Percentiles rank a stretch among this genome's conserved stretches.
Evolutionary conservation across 2,329 filamentous ascomycete species (phyloP).

Genomic region (Clonostachys rhizophaga): DNA sequence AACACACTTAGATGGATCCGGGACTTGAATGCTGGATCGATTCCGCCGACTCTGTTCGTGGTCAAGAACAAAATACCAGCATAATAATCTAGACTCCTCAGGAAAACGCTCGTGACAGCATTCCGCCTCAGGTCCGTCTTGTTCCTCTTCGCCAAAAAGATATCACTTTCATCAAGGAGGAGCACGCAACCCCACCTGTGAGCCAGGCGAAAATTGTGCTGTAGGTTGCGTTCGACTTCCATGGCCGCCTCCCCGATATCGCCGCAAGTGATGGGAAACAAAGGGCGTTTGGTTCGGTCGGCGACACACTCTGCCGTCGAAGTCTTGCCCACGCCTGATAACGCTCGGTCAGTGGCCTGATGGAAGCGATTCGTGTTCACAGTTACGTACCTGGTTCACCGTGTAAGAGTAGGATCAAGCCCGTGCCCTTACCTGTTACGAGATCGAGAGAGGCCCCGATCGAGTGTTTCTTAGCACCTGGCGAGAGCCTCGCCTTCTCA

Average conservation of each 20-base stretch:
- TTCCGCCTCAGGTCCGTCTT: conserved; percentile 37
- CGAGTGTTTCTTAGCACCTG: background rate
- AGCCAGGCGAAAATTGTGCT: conserved; percentile 41
- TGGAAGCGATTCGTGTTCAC: conserved; percentile 37
- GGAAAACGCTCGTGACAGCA: conserved; percentile 40
- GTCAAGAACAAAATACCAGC: conserved; percentile 44
- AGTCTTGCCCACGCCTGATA: conserved; percentile 51
- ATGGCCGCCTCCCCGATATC: conserved; percentile 34
- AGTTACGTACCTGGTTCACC: conserved; percentile 24
- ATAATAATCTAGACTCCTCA: conserved; percentile 47
- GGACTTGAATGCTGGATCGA: conserved; percentile 45
- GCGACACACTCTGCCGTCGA: conserved; percentile 50
- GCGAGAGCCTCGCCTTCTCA: conserved; percentile 1
- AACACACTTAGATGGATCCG: conserved; percentile 39
- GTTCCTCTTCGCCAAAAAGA: conserved; percentile 50
- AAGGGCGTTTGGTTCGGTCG: conserved; percentile 42
- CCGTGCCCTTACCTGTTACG: conserved; percentile 43
- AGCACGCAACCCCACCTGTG: conserved; percentile 46
- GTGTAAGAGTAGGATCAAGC: conserved; percentile 40
- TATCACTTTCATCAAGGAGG: conserved; percentile 55
- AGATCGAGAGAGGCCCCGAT: conserved; percentile 26
- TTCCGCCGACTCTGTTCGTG: conserved; percentile 43
- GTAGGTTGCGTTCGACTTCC: conserved; percentile 33
- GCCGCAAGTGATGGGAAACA: conserved; percentile 46
- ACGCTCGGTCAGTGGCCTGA: conserved; percentile 2